Base-by-base conservation (phyloP, 140 eudicot species). In the Flaveria floridana region DNA sequence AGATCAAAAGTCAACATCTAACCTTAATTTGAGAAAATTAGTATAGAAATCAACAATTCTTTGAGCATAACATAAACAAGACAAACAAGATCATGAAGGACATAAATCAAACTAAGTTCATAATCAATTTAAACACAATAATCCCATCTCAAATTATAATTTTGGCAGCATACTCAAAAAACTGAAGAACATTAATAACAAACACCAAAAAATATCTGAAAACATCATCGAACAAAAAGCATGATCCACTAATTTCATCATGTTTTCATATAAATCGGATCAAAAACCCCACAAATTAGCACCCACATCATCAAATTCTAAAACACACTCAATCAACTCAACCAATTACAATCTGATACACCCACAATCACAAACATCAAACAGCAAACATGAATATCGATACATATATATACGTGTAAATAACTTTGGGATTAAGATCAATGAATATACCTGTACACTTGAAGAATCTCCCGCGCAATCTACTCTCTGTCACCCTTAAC, bases 211-310 rank as follows among this genome's bases (percentile, higher is more conserved):
- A 11, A 26, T 26, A 2, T 47, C 3, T 18, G 3, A 55, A 26
- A 61, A 5, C 18, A 14, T 62, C 68, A 26, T 13, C 0, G 34
- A 51, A 14, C 25, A 0, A 8, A 69, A 51, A 70, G 9, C 64
- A 25, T 34, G 19, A 71, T 71, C 65, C 44, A 46, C 73, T 16
- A 19, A 9, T 66, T 37, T 66, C 34, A 66, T 66, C 70, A 6
- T 3, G 11, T 61, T 23, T 61, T 25, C 67, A 61, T 25, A 21
- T 8, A 7, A 23, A 59, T 59, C 70, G 9, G 14, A 0, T 13
- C 0, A 6, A n/a, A 34, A 6, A 15, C 2, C 2, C 12, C 46
- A 14, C 11, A 62, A 62, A 62, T 18, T 18, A 26, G 8, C 67
- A 61, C n/a, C 3, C n/a, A 23, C 42, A 61, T 61, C 42, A 61